Evolutionary conservation across 2,329 filamentous ascomycete genomes (phyloP).

Genomic region (Pestalotiopsis sp.): DNA sequence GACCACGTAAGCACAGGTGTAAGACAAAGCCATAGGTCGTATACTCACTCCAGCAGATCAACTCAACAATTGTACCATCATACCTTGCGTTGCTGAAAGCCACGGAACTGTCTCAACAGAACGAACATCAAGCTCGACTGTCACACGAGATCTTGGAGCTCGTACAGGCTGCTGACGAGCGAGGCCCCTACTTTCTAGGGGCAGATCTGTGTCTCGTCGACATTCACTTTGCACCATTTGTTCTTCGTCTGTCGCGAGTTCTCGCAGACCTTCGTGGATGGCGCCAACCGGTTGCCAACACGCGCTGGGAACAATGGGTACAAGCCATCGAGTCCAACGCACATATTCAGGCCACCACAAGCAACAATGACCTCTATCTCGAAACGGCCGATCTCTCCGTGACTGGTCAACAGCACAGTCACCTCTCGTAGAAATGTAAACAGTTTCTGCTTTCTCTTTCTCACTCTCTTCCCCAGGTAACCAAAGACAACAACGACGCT

Average conservation of each 20-base stretch:
- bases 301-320: slow-evolving; percentile 71
- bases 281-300: slow-evolving; percentile 64
- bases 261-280: slow-evolving; percentile 67
- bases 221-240: slow-evolving; percentile 76
- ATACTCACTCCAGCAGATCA: slow-evolving; percentile 56
- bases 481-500: background rate
- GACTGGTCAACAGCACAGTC: slow-evolving; percentile 14
- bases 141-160: slow-evolving; percentile 62
- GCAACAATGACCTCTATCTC: slow-evolving; percentile 53
- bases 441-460: background rate
- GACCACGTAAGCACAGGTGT: slow-evolving; percentile 64
- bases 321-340: slow-evolving; percentile 68
- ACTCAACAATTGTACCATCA: slow-evolving; percentile 72
- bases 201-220: slow-evolving; percentile 65
- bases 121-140: slow-evolving; percentile 62
- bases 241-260: slow-evolving; percentile 68
- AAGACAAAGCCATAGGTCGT: background rate
- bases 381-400: slow-evolving; percentile 60
- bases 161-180: slow-evolving; percentile 50
- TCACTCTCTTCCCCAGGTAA: background rate
- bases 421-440: background rate
- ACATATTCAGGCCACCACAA: slow-evolving; percentile 69
- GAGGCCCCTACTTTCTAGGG: slow-evolving; percentile 71
- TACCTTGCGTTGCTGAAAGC: slow-evolving; percentile 77
- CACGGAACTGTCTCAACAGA: slow-evolving; percentile 61